These are phyloP conservation scores for Gracilaria vermiculophylla DNA, from an alignment of 23 red algal species.

Conservation along the genomic window DNA sequence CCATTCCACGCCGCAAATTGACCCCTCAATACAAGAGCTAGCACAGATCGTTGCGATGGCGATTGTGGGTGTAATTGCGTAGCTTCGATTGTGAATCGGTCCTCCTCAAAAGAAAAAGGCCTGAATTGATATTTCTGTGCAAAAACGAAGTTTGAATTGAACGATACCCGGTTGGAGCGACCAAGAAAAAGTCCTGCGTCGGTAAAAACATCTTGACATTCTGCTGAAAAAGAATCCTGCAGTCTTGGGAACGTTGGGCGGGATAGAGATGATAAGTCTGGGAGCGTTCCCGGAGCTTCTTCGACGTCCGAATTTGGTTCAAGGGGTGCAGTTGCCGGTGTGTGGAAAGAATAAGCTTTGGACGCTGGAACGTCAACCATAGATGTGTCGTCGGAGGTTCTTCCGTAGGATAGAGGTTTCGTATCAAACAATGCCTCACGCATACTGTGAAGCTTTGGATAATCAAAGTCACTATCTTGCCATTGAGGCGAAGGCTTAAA, in stretches of 20 bases:
- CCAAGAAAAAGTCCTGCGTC: neutral
- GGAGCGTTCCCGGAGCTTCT: neutral
- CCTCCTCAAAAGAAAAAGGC: neutral
- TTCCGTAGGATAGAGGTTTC: neutral
- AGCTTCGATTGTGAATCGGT: neutral
- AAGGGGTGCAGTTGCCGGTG: neutral
- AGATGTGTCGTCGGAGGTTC: neutral
- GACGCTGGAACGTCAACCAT: neutral
- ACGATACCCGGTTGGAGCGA: neutral
- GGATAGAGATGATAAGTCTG: neutral
- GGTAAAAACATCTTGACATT: neutral
- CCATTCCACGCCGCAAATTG: constrained; percentile 21
- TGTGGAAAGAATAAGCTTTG: neutral
- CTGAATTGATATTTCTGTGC: neutral
- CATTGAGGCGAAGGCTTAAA: neutral
- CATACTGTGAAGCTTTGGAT: neutral
- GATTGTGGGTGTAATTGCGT: neutral
- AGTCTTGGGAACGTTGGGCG: neutral
- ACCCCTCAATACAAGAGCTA: neutral
- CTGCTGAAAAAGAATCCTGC: neutral
- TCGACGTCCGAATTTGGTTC: constrained; percentile 19
- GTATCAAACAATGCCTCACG: constrained; percentile 19
- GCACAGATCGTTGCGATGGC: neutral
- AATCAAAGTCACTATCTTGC: neutral
- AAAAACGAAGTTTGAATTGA: constrained; percentile 4